Conservation (phyloP, 1,284 basidiomycete genomes). For the Athelia psychrophila region DNA sequence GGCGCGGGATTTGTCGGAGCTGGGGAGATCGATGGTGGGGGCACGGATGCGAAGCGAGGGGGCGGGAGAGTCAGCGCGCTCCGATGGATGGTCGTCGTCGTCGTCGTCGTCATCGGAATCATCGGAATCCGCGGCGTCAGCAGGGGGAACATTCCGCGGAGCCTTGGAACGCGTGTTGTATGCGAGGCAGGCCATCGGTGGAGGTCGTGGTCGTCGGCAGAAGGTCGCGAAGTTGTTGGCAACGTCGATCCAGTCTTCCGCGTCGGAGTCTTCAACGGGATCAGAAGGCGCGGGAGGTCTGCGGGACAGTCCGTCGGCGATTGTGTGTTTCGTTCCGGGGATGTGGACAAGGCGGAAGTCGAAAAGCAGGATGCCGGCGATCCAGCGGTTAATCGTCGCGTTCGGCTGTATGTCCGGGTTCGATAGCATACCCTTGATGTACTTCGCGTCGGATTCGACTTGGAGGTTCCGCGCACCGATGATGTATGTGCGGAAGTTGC, state of each 20-base stretch:
- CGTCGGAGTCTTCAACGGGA: conserved; percentile 15
- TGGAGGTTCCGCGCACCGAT: conserved; percentile 30
- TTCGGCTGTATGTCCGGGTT: conserved; percentile 35
- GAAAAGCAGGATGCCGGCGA: conserved; percentile 33
- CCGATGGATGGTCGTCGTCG: too few relatives aligned
- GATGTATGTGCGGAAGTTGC: conserved; percentile 21
- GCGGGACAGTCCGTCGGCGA: conserved; percentile 35
- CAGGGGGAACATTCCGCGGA: too few relatives aligned
- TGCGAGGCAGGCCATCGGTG: too few relatives aligned
- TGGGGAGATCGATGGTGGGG: too few relatives aligned
- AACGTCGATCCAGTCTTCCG: conserved; percentile 31
- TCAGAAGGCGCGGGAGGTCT: too few relatives aligned
- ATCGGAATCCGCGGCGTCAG: too few relatives aligned
- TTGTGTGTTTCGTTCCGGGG: conserved; percentile 25
- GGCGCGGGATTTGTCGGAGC: too few relatives aligned
- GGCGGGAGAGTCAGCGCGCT: too few relatives aligned
- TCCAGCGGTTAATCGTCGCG: conserved; percentile 37
- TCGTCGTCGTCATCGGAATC: too few relatives aligned
- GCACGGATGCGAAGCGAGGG: too few relatives aligned
- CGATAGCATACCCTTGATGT: conserved; percentile 41
- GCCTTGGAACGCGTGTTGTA: too few relatives aligned
- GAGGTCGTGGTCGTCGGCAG: neutral
- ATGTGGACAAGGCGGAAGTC: conserved; percentile 32
- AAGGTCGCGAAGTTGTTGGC: conserved; percentile 9
- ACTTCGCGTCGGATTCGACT: conserved; percentile 36